Percentiles rank a stretch among this genome's conserved stretches.
Evolutionary conservation across 75 land plant genomes (phyloP).

Genomic region (Cupressus sempervirens): DNA sequence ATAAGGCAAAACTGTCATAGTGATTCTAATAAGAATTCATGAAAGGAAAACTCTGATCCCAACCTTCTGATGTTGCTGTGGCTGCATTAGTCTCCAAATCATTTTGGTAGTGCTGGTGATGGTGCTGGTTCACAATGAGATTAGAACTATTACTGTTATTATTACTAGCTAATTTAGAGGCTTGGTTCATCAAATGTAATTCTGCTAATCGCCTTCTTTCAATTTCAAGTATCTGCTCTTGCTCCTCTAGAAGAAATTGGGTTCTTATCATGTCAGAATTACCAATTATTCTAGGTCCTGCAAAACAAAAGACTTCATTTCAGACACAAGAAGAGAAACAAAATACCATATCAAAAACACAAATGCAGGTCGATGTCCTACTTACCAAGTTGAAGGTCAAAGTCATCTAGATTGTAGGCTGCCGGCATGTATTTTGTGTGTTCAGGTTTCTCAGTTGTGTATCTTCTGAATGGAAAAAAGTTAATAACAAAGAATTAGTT

Average conservation of each 20-base stretch:
- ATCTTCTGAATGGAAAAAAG: background rate
- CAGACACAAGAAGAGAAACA: background rate
- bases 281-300: conserved; percentile 6
- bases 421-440: background rate
- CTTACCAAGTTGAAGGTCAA: conserved; percentile 1
- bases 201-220: conserved; percentile 6
- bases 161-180: background rate
- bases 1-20: background rate
- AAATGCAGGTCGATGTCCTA: background rate
- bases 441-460: background rate
- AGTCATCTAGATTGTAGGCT: background rate
- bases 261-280: conserved; percentile 1
- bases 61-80: conserved; percentile 15
- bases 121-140: conserved; percentile 3
- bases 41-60: conserved; percentile 13
- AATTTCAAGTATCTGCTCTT: conserved; percentile 1
- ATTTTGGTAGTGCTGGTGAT: conserved; percentile 10
- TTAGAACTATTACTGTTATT: background rate
- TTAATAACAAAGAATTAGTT: background rate
- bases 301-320: conserved; percentile 2
- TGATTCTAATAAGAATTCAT: conserved; percentile 1
- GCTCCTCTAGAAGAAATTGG: conserved; percentile 12
- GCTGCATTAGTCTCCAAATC: background rate
- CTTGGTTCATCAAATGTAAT: conserved; percentile 1
- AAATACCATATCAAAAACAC: background rate